Evolutionary conservation across 306 rosid genomes (phyloP).

Genomic region (Bauhinia variegata): DNA sequence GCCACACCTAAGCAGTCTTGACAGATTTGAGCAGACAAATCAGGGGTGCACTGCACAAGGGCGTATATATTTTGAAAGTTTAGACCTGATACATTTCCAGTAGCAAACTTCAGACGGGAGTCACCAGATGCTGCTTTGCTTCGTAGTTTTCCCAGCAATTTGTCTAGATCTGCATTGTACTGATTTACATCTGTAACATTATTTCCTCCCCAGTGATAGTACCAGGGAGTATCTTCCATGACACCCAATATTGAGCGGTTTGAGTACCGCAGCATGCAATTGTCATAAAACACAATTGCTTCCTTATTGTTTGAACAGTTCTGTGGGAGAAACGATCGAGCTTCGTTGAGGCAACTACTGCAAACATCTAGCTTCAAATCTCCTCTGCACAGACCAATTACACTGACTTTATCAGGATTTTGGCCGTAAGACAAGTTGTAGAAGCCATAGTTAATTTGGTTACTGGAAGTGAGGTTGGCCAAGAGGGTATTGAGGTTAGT

Average conservation of each 20-base stretch:
- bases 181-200: too few relatives aligned
- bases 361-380: slow-evolving; percentile 23
- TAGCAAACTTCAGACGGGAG: slow-evolving; percentile 23
- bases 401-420: slow-evolving; percentile 6
- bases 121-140: slow-evolving; percentile 4
- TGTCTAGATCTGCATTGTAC: too few relatives aligned
- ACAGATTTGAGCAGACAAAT: slow-evolving; percentile 22
- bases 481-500: slow-evolving; percentile 32
- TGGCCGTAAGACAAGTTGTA: slow-evolving; percentile 34
- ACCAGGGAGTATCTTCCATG: too few relatives aligned
- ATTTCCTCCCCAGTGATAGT: too few relatives aligned
- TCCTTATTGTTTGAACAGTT: slow-evolving; percentile 13
- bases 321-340: not conserved
- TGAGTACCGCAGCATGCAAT: slow-evolving; percentile 33
- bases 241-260: not conserved
- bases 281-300: slow-evolving; percentile 13
- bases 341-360: not conserved
- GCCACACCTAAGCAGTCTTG: not conserved
- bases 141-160: not conserved
- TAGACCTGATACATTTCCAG: not conserved
- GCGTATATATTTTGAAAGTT: slow-evolving; percentile 2
- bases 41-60: slow-evolving; percentile 39
- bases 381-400: slow-evolving; percentile 41
- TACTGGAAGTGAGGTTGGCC: slow-evolving; percentile 29
- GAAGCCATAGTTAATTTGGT: slow-evolving; percentile 34